Percentiles rank a stretch among this genome's conserved stretches.
Conservation (phyloP, 2,329 filamentous ascomycete species). For the Scedosporium minutisporum region DNA sequence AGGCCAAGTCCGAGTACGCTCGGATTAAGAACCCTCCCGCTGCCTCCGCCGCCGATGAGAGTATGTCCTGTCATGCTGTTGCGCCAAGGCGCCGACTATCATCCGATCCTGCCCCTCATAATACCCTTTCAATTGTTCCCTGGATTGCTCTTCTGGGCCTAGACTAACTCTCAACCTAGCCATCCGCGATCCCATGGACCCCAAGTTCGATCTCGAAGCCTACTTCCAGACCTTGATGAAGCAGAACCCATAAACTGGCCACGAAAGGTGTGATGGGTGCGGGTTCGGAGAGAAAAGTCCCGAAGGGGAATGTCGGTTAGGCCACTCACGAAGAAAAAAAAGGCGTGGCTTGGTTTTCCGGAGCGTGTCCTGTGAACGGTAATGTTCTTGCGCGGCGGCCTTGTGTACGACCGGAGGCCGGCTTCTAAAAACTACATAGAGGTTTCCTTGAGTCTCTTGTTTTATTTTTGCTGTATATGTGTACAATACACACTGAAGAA, state of each 20-base stretch:
- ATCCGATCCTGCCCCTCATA: neutral
- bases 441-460: constrained; percentile 6
- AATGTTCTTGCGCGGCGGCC: constrained; percentile 1
- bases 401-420: neutral
- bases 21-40: constrained; percentile 56
- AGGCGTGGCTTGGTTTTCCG: neutral
- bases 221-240: constrained; percentile 57
- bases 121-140: neutral
- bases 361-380: neutral
- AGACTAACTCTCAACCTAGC: neutral
- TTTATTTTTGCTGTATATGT: constrained; percentile 4
- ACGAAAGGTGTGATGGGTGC: neutral
- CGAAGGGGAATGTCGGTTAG: neutral
- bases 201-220: constrained; percentile 89
- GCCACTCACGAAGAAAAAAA: neutral
- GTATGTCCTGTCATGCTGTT: constrained; percentile 13
- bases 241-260: constrained; percentile 35
- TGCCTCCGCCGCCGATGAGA: constrained; percentile 15
- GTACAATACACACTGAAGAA: constrained; percentile 5
- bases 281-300: neutral
- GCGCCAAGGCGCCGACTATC: neutral
- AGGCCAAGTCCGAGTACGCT: constrained; percentile 84
- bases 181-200: constrained; percentile 58
- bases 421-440: constrained; percentile 4
- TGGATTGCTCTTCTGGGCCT: neutral